Evolutionary conservation across 2,329 filamentous ascomycete genomes (phyloP).

Genomic region (Cadophora sp.): DNA sequence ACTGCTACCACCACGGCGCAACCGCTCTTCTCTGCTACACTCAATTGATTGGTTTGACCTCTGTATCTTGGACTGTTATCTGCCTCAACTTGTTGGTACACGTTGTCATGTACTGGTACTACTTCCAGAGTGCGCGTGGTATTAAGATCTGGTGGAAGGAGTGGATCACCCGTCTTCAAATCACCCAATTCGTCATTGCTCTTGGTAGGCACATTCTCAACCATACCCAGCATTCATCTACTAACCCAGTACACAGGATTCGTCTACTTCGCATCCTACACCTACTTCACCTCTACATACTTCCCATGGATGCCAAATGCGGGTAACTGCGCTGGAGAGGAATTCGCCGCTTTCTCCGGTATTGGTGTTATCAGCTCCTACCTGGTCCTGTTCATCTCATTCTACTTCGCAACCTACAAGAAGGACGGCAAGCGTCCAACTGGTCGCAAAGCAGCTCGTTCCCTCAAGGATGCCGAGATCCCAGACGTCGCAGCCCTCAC

Average conservation of each 20-base stretch:
- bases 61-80: conserved; percentile 95
- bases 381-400: conserved; percentile 97
- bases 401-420: conserved; percentile 97
- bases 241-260: conserved; percentile 71
- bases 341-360: conserved; percentile 92
- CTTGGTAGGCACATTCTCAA: conserved; percentile 65
- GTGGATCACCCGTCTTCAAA: conserved; percentile 98
- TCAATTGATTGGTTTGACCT: conserved; percentile 89
- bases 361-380: conserved; percentile 94
- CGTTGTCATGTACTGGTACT: conserved; percentile 99
- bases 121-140: conserved; percentile 97
- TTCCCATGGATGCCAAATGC: conserved; percentile 83
- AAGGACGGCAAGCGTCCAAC: conserved; percentile 82
- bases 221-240: conserved; percentile 18
- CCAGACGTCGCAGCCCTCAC: conserved; percentile 45
- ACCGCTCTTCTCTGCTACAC: conserved; percentile 98
- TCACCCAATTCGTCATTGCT: conserved; percentile 96
- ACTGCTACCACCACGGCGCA: conserved; percentile 98
- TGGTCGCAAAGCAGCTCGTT: conserved; percentile 74
- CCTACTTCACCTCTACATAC: conserved; percentile 94
- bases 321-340: conserved; percentile 91
- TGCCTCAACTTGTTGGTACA: conserved; percentile 91
- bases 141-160: conserved; percentile 99
- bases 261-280: conserved; percentile 99
- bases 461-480: conserved; percentile 51